phyloP scores from a whole-genome alignment of 495 filamentous ascomycete species.

The Hyaloscypha bicolor region DNA sequence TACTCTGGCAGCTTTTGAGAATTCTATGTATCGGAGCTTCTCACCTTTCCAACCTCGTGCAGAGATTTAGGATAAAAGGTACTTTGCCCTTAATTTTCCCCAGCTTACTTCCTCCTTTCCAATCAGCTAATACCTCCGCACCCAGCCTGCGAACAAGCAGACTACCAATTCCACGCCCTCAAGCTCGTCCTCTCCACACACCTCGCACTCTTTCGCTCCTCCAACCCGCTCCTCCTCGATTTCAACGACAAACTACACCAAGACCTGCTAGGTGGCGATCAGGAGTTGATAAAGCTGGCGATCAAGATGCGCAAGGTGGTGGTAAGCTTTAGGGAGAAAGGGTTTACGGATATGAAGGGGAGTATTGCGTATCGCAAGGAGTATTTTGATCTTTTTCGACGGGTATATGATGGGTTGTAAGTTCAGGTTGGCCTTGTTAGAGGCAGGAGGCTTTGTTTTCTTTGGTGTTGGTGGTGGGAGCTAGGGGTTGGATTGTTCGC shows the following conservation, averaged over 20 bases:
- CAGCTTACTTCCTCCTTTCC: background rate
- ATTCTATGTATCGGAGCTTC: slow-evolving; percentile 16
- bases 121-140: background rate
- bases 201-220: slow-evolving; percentile 27
- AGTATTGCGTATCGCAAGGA: slow-evolving; percentile 26
- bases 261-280: slow-evolving; percentile 21
- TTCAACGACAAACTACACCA: slow-evolving; percentile 20
- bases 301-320: slow-evolving; percentile 20
- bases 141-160: slow-evolving; percentile 12
- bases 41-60: slow-evolving; percentile 19
- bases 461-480: background rate
- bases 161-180: slow-evolving; percentile 16
- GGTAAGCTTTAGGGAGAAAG: slow-evolving; percentile 18
- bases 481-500: too few species aligned
- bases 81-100: background rate
- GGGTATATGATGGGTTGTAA: slow-evolving; percentile 22
- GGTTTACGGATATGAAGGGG: slow-evolving; percentile 23
- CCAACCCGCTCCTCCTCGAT: slow-evolving; percentile 22
- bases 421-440: background rate
- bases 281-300: slow-evolving; percentile 11
- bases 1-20: slow-evolving; percentile 22
- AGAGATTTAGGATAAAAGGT: slow-evolving; percentile 17
- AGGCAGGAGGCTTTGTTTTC: background rate
- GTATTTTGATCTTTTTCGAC: slow-evolving; percentile 24
- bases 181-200: slow-evolving; percentile 23